Evolutionary conservation across 352 stramenopile species (phyloP), one percentile per base, ranked within the genome.

Genomic region (Plasmopara viticola): DNA sequence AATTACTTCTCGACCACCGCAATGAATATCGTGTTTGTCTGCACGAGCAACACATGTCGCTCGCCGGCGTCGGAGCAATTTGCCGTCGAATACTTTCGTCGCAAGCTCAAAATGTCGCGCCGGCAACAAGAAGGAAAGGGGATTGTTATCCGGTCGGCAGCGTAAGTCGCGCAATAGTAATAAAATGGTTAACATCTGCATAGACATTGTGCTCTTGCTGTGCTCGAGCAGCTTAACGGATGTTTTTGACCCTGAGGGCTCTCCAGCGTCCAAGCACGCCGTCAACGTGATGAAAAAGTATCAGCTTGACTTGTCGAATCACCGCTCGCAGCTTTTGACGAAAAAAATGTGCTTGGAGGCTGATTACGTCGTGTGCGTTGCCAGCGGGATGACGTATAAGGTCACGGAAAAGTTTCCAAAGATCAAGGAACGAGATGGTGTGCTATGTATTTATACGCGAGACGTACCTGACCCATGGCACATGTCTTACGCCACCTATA

Each of bases 11-110:
- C n/a, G n/a, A n/a, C n/a, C 10, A 13, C 29, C 45, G 38, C 48
- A 20, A 88, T 88, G 78, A 83, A 88, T 60, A 68, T 93, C 29
- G 60, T 93, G 47, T 93, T 93, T 41, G 79, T 90, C 43, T 93
- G 82, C 66, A 88, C 82, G 31, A 90, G 82, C 65, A 93, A 93
- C 64, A 90, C 79, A 48, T 90, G 79, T 54, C 77, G 82, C 34
- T 93, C 82, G 41, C 78, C 82, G 5, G 78, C 88, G 43, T 75
- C 79, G 0, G 79, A 93, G 66, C 56, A 76, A 28, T 87, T 90
- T 39, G 76, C 82, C 6, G 72, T 90, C 47, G 77, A 93, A 48
- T 93, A 82, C 75, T 78, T 93, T 44, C 73, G 74, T 35, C 77
- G 74, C 20, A 72, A 76, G 29, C 64, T 87, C 15, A 72, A 74